These are phyloP conservation scores for Saturnispora serradocipensis DNA, from an alignment of 805 yeast genomes.

Conservation along the genomic window DNA sequence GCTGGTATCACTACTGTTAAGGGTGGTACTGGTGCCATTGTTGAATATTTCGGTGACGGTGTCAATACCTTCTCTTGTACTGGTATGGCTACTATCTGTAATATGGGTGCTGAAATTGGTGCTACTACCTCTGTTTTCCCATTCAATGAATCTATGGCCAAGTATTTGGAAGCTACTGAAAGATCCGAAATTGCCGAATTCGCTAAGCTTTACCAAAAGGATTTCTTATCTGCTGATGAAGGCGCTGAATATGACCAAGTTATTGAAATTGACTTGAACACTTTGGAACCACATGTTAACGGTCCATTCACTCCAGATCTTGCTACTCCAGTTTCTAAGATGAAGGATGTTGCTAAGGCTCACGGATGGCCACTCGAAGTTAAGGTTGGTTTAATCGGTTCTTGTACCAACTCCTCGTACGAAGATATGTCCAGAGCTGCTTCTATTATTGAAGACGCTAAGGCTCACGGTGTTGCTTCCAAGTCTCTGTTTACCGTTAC, in stretches of 20 bases:
- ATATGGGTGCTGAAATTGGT: conserved; percentile 99
- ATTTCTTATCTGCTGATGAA: conserved; percentile 68
- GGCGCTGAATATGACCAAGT: conserved; percentile 89
- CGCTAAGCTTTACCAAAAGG: conserved; percentile 41
- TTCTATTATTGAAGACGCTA: conserved; percentile 82
- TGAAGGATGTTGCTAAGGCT: conserved; percentile 58
- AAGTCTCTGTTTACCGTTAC: conserved; percentile 89
- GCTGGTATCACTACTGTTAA: conserved; percentile 92
- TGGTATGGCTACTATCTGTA: conserved; percentile 99
- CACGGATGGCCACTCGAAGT: conserved; percentile 83
- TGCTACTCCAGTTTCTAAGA: conserved; percentile 82
- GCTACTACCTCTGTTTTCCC: conserved; percentile 98
- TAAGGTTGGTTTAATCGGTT: conserved; percentile 92
- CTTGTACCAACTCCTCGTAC: conserved; percentile 97
- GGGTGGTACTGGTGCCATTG: conserved; percentile 96
- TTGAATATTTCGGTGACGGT: conserved; percentile 96
- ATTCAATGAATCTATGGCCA: conserved; percentile 43
- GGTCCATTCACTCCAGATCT: conserved; percentile 99
- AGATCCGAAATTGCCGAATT: conserved; percentile 76
- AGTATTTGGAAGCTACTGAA: conserved; percentile 72
- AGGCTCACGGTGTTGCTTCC: conserved; percentile 76
- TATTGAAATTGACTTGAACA: conserved; percentile 77
- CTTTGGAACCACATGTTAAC: conserved; percentile 88
- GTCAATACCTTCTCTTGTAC: conserved; percentile 84
- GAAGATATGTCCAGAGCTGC: conserved; percentile 98